Percentiles rank a stretch among this genome's conserved stretches.
Evolutionary conservation across 352 stramenopile genomes (phyloP).

Genomic region (Phytophthora hybrid): DNA sequence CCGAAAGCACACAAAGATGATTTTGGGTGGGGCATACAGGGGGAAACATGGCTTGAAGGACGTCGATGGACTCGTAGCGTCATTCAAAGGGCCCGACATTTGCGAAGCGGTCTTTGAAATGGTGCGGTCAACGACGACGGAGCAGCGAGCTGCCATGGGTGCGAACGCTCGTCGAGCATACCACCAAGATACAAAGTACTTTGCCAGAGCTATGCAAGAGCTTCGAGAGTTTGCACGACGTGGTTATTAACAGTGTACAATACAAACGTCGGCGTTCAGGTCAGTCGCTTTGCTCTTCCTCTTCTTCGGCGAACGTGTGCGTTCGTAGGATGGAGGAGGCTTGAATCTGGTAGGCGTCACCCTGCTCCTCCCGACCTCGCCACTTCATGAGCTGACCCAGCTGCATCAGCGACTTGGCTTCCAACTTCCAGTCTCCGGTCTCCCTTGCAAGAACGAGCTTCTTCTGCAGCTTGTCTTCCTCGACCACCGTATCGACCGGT

Average conservation of each 20-base stretch:
- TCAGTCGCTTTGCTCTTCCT: constrained; percentile 32
- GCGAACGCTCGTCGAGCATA: constrained; percentile 46
- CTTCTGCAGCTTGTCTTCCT: constrained; percentile 77
- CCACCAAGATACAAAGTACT: constrained; percentile 58
- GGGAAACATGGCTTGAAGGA: constrained; percentile 35
- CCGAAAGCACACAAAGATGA: constrained; percentile 13
- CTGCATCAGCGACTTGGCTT: constrained; percentile 70
- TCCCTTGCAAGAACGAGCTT: constrained; percentile 55
- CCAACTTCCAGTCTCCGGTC: constrained; percentile 64
- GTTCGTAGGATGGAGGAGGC: constrained; percentile 58
- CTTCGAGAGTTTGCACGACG: constrained; percentile 40
- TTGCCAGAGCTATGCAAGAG: constrained; percentile 49
- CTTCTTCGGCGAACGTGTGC: constrained; percentile 60
- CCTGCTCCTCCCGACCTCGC: constrained; percentile 57
- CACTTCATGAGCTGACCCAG: constrained; percentile 84
- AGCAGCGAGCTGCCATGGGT: constrained; percentile 43
- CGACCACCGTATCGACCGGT: constrained; percentile 73
- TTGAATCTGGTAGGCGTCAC: constrained; percentile 60
- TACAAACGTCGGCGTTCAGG: no score
- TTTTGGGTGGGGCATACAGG: constrained; percentile 35
- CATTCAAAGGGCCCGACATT: constrained; percentile 21
- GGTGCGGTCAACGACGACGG: constrained; percentile 33
- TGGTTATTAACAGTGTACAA: not conserved
- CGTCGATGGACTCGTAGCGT: constrained; percentile 36
- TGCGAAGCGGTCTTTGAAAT: constrained; percentile 35